phyloP scores from a whole-genome alignment of 2,329 filamentous ascomycete species.

The Corynespora cassiicola region DNA sequence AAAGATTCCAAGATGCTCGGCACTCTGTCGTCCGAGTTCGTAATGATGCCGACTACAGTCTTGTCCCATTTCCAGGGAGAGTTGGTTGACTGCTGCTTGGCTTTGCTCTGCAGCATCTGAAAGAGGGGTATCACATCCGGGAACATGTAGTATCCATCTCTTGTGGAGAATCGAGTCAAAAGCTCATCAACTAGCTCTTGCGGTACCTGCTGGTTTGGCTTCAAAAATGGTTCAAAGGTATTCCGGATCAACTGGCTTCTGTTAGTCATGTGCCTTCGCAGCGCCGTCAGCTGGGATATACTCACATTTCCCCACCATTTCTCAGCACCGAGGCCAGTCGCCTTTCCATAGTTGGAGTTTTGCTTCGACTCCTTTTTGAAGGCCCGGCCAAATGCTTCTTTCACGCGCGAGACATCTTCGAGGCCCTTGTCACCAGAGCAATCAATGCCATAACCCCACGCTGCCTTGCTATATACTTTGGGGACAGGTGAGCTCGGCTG shows the following conservation, averaged over 20 bases:
- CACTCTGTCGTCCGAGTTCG: constrained; percentile 70
- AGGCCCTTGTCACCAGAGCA: constrained; percentile 48
- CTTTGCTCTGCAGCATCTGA: constrained; percentile 36
- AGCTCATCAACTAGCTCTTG: constrained; percentile 56
- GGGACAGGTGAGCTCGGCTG: constrained; percentile 58
- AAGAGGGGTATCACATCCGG: constrained; percentile 56
- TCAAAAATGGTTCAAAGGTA: constrained; percentile 48
- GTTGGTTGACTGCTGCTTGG: background rate
- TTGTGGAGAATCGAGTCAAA: constrained; percentile 60
- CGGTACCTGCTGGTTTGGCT: constrained; percentile 47
- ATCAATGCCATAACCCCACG: constrained; percentile 57
- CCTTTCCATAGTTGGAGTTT: constrained; percentile 67
- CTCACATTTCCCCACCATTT: constrained; percentile 68
- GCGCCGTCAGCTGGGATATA: constrained; percentile 8
- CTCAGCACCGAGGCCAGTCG: constrained; percentile 56
- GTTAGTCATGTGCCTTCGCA: constrained; percentile 12
- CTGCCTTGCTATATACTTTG: constrained; percentile 62
- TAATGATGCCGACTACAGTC: constrained; percentile 63
- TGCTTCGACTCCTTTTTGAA: constrained; percentile 55
- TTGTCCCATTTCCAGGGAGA: constrained; percentile 44
- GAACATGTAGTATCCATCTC: constrained; percentile 60
- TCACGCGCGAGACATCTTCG: constrained; percentile 29
- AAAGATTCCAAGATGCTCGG: constrained; percentile 60
- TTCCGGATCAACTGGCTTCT: constrained; percentile 59
- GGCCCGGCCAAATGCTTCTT: constrained; percentile 45